Evolutionary conservation across 345 rosid genomes (phyloP).

Genomic region (Populus deltoides): DNA sequence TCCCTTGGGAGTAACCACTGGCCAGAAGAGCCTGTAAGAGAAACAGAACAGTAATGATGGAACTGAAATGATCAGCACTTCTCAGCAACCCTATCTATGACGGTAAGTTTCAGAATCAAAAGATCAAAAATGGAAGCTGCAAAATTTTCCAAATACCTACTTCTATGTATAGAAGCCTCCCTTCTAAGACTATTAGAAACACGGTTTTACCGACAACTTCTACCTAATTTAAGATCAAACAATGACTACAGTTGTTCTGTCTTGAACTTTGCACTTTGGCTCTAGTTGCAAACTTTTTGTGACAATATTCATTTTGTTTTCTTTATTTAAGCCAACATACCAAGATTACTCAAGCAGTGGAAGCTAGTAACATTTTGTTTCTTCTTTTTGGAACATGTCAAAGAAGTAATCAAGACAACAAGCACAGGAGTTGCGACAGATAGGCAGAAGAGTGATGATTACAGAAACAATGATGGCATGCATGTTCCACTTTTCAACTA

Average conservation of each 20-base stretch:
- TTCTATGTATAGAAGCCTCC: not conserved
- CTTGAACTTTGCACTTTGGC: not conserved
- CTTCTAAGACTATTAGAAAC: not conserved
- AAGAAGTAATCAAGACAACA: not conserved
- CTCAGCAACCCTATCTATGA: not conserved
- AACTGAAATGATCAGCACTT: not conserved
- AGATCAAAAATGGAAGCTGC: not conserved
- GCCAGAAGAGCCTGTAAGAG: slow-evolving; percentile 82
- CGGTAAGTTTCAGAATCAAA: not conserved
- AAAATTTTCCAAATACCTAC: not conserved
- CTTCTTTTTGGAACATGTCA: not conserved
- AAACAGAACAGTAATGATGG: not conserved
- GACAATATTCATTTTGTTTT: not conserved
- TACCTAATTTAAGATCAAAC: not conserved
- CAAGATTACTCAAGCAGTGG: not conserved
- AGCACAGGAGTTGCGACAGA: not conserved
- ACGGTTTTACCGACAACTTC: not conserved
- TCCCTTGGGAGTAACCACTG: slow-evolving; percentile 61
- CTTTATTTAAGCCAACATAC: not conserved
- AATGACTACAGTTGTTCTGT: no score
- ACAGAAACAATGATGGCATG: not conserved
- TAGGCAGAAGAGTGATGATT: not conserved
- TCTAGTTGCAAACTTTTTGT: not conserved
- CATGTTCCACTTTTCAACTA: not conserved
- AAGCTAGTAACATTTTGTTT: not conserved